Base-by-base conservation (phyloP, 352 stramenopile genomes). In the Pythium periplocum region DNA sequence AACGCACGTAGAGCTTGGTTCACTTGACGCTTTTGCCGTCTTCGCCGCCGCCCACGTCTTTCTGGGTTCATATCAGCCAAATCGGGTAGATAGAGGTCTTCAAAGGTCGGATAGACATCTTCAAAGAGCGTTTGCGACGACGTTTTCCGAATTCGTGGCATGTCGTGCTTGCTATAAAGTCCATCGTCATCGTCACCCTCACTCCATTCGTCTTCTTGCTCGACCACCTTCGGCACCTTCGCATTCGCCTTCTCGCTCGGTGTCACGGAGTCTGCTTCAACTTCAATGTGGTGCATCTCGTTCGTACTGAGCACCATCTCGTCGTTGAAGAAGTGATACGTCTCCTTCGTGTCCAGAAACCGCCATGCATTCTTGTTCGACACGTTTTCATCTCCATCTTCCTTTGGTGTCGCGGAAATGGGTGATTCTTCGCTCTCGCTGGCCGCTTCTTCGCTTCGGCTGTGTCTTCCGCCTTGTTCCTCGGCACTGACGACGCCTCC, bases 311-410 rank as follows among this genome's bases (percentile, higher is more conserved):
- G 48, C 42, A 88, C 78, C 50, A 79, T 69, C 31, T 75, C 64
- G 11, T 71, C 68, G 39, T 78, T 83, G 64, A 86, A 88, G 59
- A 85, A 88, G 51, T 88, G 75, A 42, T 70, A 77, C 9, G 73
- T 83, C 41, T 86, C 78, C 31, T 83, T 68, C 49, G 69, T 76
- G 53, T 85, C 73, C 40, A 88, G 40, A 48, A 75, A 66, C 26
- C 55, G 61, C 54, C 61, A 68, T 26, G 17, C 17, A 26, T 26
- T 26, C 17, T 26, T 26, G 17, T 26, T 26, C 17, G 17, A 26
- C 17, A 26, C 17, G 17, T 26, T 26, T 26, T 26, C 17, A 26
- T 26, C 17, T 26, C 17, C 17, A 26, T 26, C 17, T 26, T 26
- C 17, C 17, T 26, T 26, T 26, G 17, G 17, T 26, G 17, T 26